Percentiles rank a stretch among this genome's conserved stretches.
Conservation (phyloP, 176 grass and related monocot genomes). For the Lolium multiflorum region DNA sequence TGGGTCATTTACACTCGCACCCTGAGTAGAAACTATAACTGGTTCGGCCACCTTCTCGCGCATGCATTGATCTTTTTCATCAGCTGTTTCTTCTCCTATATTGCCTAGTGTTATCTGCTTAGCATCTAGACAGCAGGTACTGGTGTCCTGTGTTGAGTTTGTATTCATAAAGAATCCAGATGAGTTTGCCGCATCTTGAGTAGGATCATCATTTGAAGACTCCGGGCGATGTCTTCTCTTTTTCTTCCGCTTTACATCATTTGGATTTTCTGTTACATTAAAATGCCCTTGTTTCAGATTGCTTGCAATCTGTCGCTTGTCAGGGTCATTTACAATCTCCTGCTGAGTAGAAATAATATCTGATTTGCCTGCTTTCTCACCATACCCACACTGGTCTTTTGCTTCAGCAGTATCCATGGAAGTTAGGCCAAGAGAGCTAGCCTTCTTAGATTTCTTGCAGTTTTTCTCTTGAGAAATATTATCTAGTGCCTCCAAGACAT, state of each 20-base stretch:
- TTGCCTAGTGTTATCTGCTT: constrained; percentile 31
- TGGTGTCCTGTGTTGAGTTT: constrained; percentile 24
- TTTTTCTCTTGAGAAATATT: constrained; percentile 56
- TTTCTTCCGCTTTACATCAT: constrained; percentile 66
- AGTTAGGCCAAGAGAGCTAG: constrained; percentile 40
- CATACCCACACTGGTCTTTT: constrained; percentile 38
- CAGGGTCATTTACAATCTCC: constrained; percentile 42
- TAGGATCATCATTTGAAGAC: constrained; percentile 49
- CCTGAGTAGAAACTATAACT: constrained; percentile 39
- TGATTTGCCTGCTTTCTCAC: constrained; percentile 36
- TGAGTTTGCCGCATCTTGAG: constrained; percentile 43
- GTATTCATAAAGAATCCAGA: constrained; percentile 37
- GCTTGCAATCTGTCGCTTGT: constrained; percentile 25
- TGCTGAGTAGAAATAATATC: constrained; percentile 34
- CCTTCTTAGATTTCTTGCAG: constrained; percentile 50
- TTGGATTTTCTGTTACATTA: constrained; percentile 40
- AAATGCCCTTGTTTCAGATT: constrained; percentile 43
- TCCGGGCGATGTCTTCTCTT: constrained; percentile 45
- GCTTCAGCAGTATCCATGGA: constrained; percentile 36
- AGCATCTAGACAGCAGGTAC: constrained; percentile 30
- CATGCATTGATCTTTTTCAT: constrained; percentile 34
- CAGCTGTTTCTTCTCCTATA: constrained; percentile 44
- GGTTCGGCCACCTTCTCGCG: constrained; percentile 26
- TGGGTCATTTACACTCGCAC: constrained; percentile 34
- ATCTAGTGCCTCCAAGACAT: constrained; percentile 27